These are phyloP conservation scores for Xylaria intraflava DNA, from an alignment of 495 filamentous ascomycete genomes.

Conservation along the genomic window DNA sequence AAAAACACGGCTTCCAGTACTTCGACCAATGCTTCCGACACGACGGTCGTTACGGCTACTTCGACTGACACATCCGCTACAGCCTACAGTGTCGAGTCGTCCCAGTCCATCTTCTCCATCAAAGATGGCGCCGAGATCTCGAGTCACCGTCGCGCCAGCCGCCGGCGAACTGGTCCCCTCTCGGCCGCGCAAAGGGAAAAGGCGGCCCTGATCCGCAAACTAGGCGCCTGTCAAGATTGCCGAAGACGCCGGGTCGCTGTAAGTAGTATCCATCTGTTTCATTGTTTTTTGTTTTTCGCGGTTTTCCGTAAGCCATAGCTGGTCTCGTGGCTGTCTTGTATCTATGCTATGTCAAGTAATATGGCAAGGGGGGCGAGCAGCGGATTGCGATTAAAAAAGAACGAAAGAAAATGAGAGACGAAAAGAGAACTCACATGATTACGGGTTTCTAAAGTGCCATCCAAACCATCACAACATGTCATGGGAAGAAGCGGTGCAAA, in stretches of 20 bases:
- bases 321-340: too few species aligned
- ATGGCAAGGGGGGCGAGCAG: background rate
- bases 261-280: conserved; percentile 22
- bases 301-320: too few species aligned
- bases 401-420: background rate
- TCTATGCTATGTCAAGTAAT: background rate
- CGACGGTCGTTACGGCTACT: conserved; percentile 27
- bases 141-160: conserved; percentile 37
- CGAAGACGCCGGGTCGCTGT: conserved; percentile 44
- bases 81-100: conserved; percentile 37
- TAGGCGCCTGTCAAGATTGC: conserved; percentile 44
- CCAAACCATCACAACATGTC: conserved; percentile 46
- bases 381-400: background rate
- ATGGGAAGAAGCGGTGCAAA: conserved; percentile 42
- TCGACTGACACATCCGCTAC: conserved; percentile 37
- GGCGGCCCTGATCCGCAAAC: conserved; percentile 43
- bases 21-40: conserved; percentile 34
- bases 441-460: conserved; percentile 34
- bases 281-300: background rate
- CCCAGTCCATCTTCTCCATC: conserved; percentile 44
- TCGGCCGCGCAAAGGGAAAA: conserved; percentile 40
- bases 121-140: conserved; percentile 41
- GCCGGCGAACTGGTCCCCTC: conserved; percentile 42
- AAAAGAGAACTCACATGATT: conserved; percentile 21
- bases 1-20: conserved; percentile 44